Percentiles rank a stretch among this genome's conserved stretches.
phyloP scores from a whole-genome alignment of 371 early-diverging fungal species.

The Rhizoclosmatium hyalinum region DNA sequence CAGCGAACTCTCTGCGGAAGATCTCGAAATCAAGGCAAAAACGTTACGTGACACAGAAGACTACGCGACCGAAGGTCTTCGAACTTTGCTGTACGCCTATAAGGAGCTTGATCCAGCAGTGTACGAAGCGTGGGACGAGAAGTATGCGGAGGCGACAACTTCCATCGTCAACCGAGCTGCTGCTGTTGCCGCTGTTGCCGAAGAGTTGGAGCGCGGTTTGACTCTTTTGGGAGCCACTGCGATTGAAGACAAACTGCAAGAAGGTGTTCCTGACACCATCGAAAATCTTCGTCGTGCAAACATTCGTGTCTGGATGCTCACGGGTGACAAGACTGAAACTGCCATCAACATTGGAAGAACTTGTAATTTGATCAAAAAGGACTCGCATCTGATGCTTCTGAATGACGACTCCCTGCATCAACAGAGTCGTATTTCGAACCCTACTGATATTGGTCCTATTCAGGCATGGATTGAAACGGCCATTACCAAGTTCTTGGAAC shows the following conservation, averaged over 20 bases:
- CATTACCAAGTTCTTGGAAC: background rate
- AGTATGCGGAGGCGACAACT: slow-evolving; percentile 75
- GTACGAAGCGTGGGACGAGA: slow-evolving; percentile 70
- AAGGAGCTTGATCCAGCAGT: slow-evolving; percentile 65
- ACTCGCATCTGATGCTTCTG: slow-evolving; percentile 92
- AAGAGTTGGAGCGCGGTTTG: slow-evolving; percentile 80
- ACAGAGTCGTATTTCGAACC: background rate
- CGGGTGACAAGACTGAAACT: slow-evolving; percentile 99
- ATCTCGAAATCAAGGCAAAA: slow-evolving; percentile 74
- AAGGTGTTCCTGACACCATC: slow-evolving; percentile 93
- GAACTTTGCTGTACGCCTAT: slow-evolving; percentile 87
- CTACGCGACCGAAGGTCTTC: slow-evolving; percentile 87
- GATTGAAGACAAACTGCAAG: slow-evolving; percentile 97
- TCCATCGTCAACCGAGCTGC: slow-evolving; percentile 75
- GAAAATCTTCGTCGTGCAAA: slow-evolving; percentile 85
- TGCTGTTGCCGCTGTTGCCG: slow-evolving; percentile 72
- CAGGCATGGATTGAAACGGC: background rate
- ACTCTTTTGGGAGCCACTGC: slow-evolving; percentile 92
- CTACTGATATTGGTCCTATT: background rate
- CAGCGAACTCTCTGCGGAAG: slow-evolving; percentile 80
- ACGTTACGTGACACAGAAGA: slow-evolving; percentile 77
- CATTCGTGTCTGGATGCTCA: slow-evolving; percentile 98
- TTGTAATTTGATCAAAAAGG: slow-evolving; percentile 86
- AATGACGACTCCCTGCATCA: slow-evolving; percentile 57
- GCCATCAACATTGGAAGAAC: slow-evolving; percentile 96